phyloP scores from a whole-genome alignment of 2,329 filamentous ascomycete species.

The Hypomyces perniciosus region DNA sequence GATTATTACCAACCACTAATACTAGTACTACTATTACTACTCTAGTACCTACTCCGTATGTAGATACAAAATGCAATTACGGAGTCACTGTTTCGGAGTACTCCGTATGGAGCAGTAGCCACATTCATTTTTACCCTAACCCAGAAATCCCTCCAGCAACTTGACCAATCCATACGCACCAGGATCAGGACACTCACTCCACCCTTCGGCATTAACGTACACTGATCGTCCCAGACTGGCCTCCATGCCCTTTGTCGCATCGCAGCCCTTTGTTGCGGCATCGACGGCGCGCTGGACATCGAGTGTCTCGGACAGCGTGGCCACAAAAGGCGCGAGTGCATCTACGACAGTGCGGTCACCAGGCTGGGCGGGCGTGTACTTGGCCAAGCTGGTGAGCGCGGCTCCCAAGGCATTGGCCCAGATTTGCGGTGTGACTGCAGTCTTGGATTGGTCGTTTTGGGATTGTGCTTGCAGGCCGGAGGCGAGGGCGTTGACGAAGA shows the following conservation, averaged over 20 bases:
- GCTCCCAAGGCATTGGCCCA: constrained; percentile 49
- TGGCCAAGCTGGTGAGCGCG: constrained; percentile 50
- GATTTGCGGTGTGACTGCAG: constrained; percentile 14
- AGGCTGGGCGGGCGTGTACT: constrained; percentile 64
- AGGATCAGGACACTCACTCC: constrained; percentile 66
- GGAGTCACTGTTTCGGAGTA: too few species aligned
- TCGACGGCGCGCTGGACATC: constrained; percentile 44
- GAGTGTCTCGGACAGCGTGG: constrained; percentile 46
- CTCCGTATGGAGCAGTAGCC: too few species aligned
- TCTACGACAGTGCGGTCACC: constrained; percentile 71
- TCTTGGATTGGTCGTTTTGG: neutral
- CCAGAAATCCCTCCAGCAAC: constrained; percentile 56
- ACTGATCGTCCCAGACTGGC: constrained; percentile 67
- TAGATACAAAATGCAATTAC: too few species aligned
- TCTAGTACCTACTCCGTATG: too few species aligned
- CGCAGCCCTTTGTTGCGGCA: constrained; percentile 57
- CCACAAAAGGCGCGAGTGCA: constrained; percentile 63
- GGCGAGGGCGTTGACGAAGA: constrained; percentile 67
- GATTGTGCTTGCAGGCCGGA: constrained; percentile 19
- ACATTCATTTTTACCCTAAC: neutral
- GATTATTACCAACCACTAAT: too few species aligned
- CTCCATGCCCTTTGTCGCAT: constrained; percentile 67
- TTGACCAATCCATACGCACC: constrained; percentile 55
- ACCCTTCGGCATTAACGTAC: constrained; percentile 64
- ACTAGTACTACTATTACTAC: too few species aligned